Base-by-base conservation (phyloP, 768 basidiomycete genomes). In the Leucosporidium creatinivorum region DNA sequence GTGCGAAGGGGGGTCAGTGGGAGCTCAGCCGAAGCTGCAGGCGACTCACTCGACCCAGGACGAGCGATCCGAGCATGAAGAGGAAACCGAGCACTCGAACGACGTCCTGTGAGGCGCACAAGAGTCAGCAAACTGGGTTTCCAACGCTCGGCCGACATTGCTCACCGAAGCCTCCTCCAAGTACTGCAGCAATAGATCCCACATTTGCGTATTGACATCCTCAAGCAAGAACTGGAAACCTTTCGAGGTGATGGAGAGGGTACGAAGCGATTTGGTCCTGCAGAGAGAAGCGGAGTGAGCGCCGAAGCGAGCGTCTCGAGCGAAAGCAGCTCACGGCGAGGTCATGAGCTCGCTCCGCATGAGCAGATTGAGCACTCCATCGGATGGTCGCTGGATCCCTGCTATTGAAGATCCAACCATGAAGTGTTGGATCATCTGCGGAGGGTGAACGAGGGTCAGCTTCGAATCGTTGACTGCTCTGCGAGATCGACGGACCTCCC, bases 211-310 rank as follows among this genome's bases (percentile, higher is more conserved):
- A 74, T 96, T 91, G 26, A 94, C 89, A 33, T 93, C 87, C 76
- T 96, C 89, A 28, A 99, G 84, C 57, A 99, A 84, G 76, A 99
- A 98, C 76, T 97, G 94, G 77, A 99, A 98, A 15, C 96, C 96
- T 18, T 85, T 83, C 21, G 92, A 94, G 19, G 93, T 97, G 77
- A 99, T 99, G 13, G 52, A 44, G 58, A 75, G 63, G 2, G 44
- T 60, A 2, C 67, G 62, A 44, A 73, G 19, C 28, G 58, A 58
- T 12, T 28, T 30, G 17, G 50, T 68, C 1, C 68, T 68, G 75
- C 54, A 15, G 10, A 8, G 25, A 19, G 39, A 44, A 21, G 52
- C 36, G 28, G n/a, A 30, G 33, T 51, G 51, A 64, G 36, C 36
- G 36, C 36, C 36, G 12, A 39, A 44, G 33, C 31, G 28, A 23